Evolutionary conservation across 352 stramenopile genomes (phyloP).

Genomic region (Thalassiosira mediterranea): DNA sequence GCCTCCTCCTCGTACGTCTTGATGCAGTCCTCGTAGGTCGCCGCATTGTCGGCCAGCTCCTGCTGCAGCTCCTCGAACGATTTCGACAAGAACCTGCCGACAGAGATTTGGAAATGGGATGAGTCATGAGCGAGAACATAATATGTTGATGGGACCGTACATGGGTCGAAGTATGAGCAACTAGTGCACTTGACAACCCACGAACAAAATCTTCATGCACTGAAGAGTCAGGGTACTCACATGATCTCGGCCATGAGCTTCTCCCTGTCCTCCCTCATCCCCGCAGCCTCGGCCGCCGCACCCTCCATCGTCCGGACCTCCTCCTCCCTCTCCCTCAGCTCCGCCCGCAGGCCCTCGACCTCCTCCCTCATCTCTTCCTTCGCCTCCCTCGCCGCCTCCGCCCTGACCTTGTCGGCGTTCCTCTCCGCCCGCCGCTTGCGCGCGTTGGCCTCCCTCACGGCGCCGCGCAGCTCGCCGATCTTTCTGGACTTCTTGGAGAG

Average conservation of each 20-base stretch:
- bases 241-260: constrained; percentile 36
- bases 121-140: background rate
- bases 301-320: constrained; percentile 16
- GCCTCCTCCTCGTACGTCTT: constrained; percentile 35
- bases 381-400: constrained; percentile 8
- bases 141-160: too few relatives aligned
- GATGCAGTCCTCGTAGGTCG: constrained; percentile 37
- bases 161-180: too few relatives aligned
- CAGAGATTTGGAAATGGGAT: background rate
- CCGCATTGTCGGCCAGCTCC: constrained; percentile 26
- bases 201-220: background rate
- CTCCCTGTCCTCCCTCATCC: constrained; percentile 36
- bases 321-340: constrained; percentile 22
- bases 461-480: constrained; percentile 30
- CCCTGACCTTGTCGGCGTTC: constrained; percentile 12
- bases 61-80: constrained; percentile 31
- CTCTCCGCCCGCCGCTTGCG: constrained; percentile 21
- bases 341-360: constrained; percentile 19
- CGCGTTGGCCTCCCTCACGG: constrained; percentile 32
- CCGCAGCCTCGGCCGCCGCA: constrained; percentile 10
- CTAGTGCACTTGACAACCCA: too few relatives aligned
- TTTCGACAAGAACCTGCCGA: constrained; percentile 42
- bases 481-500: constrained; percentile 32
- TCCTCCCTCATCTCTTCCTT: constrained; percentile 24
- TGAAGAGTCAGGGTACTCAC: too few relatives aligned